A percentile compares a stretch with the other conserved stretches of the same genome.
These are phyloP conservation scores for Pseudocercospora vitis DNA, from an alignment of 2,329 filamentous ascomycete genomes.

Conservation along the genomic window DNA sequence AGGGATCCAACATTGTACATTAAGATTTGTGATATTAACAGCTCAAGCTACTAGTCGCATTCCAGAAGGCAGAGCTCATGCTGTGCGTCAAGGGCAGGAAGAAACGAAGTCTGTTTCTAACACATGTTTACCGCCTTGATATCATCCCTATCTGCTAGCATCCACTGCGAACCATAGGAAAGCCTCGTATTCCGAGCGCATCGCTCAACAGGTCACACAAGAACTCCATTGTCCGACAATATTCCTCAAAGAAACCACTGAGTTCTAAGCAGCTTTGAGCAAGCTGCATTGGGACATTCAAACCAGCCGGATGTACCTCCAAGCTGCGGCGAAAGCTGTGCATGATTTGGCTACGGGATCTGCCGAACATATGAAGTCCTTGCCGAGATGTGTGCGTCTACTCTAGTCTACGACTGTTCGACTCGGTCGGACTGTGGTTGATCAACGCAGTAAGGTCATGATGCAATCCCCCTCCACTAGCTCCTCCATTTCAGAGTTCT, in stretches of 20 bases:
- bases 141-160: too few relatives aligned
- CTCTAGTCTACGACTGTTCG: neutral
- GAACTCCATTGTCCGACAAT: neutral
- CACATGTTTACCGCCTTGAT: neutral
- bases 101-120: neutral
- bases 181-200: neutral
- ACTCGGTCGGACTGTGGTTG: too few relatives aligned
- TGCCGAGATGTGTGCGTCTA: neutral
- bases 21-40: too few relatives aligned
- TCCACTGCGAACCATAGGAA: too few relatives aligned
- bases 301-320: neutral
- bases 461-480: constrained; percentile 1
- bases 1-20: too few relatives aligned
- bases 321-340: constrained; percentile 8
- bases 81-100: neutral
- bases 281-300: constrained; percentile 3
- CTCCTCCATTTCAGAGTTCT: constrained; percentile 1
- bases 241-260: constrained; percentile 8
- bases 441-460: constrained; percentile 2
- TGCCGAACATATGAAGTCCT: neutral
- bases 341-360: constrained; percentile 1
- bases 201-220: neutral
- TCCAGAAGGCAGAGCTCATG: neutral
- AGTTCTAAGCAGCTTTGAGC: too few relatives aligned
- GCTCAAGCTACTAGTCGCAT: neutral